These are phyloP conservation scores for Closterium sp. DNA, from an alignment of 139 green algal species.

Conservation along the genomic window DNA sequence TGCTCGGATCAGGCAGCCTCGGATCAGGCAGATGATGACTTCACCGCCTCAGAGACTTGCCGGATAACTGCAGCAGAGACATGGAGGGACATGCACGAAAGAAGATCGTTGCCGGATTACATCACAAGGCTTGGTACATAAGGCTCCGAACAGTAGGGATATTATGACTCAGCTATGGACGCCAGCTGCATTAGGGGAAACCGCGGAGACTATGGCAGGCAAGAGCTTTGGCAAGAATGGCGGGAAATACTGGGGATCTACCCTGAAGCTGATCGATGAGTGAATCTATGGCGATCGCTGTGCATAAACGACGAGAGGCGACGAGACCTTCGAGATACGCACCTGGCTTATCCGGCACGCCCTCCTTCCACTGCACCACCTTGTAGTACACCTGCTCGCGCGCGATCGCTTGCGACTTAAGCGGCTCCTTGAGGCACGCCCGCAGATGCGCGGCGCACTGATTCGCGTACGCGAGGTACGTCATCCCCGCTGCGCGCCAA, in stretches of 20 bases:
- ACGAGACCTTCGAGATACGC: background rate
- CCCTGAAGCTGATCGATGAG: background rate
- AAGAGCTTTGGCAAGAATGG: too few relatives aligned
- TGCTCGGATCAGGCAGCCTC: too few relatives aligned
- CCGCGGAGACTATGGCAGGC: too few relatives aligned
- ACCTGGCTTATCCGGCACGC: slow-evolving; percentile 54
- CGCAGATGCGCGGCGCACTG: slow-evolving; percentile 68
- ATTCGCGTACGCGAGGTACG: slow-evolving; percentile 77
- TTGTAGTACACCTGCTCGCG: slow-evolving; percentile 72
- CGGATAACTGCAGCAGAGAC: background rate
- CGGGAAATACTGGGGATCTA: background rate
- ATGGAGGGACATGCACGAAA: too few relatives aligned
- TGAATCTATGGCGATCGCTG: background rate
- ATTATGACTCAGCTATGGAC: too few relatives aligned
- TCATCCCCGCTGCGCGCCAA: slow-evolving; percentile 77
- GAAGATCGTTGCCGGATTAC: too few relatives aligned
- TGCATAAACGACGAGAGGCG: background rate
- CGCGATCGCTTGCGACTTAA: slow-evolving; percentile 59
- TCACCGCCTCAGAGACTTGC: background rate
- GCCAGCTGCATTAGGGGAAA: too few relatives aligned
- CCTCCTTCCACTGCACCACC: slow-evolving; percentile 65
- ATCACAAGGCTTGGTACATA: too few relatives aligned
- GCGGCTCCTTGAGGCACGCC: slow-evolving; percentile 70
- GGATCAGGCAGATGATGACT: background rate
- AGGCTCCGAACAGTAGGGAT: too few relatives aligned